Base-by-base conservation (phyloP, 495 filamentous ascomycete genomes). In the Tuber umbilicatum region DNA sequence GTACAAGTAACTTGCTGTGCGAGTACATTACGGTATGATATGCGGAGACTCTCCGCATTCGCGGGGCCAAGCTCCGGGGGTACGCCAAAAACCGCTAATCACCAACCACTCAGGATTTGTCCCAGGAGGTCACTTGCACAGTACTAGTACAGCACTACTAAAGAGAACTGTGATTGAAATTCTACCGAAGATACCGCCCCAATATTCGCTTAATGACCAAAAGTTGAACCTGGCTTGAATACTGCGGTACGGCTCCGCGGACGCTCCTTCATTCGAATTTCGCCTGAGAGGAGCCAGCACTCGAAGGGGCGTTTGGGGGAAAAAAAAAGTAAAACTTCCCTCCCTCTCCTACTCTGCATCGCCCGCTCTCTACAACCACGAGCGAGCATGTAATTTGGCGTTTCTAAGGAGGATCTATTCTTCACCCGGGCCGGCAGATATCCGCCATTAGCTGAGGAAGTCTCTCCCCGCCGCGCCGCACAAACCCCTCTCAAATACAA, bases 171-270 rank as follows among this genome's bases (percentile, higher is more conserved):
- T 19, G 14, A 35, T 35, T 64, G 35, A 64, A 27, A 35, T 64
- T 64, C 55, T 64, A 12, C 55, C 55, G 55, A 64, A 35, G 55
- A 64, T 64, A 17, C 55, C 55, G 55, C 55, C 55, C 55, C 31
- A 64, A 64, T 35, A 64, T 35, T 64, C 55, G 55, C n/a, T n/a
- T n/a, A n/a, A n/a, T n/a, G n/a, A n/a, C 27, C 55, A 31, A 64
- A 64, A 19, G 27, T 64, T 64, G 14, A 19, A 35, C 27, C 55
- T 14, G 55, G 55, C 55, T 64, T 14, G 55, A 35, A 35, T 64
- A 14, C 55, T 27, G 7, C 27, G 27, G 55, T 17, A 35, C 35
- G 35, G 19, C 55, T 64, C 55, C 55, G 55, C 55, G 55, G 55
- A 64, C 14, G 55, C 27, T 64, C 55, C 55, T 64, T 14, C 14